A percentile compares a stretch with the other conserved stretches of the same genome.
Evolutionary conservation across 768 basidiomycete genomes (phyloP).

Genomic region (Lactarius quietus): DNA sequence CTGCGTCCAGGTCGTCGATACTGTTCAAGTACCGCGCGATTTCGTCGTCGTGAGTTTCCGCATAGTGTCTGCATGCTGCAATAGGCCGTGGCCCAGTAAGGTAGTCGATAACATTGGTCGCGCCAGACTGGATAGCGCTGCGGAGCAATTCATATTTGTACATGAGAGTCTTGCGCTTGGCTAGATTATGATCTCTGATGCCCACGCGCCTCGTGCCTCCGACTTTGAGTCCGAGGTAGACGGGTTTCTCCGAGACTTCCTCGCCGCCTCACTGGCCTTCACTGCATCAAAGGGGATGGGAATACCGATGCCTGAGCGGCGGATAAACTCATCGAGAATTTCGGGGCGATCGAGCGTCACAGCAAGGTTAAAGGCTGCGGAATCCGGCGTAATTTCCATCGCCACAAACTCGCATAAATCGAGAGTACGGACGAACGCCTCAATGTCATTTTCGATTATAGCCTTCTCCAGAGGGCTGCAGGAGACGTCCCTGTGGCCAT

Average conservation of each 20-base stretch:
- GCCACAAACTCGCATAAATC: conserved; percentile 42
- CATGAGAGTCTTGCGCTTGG: neutral
- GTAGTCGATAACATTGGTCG: conserved; percentile 42
- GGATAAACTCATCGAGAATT: conserved; percentile 56
- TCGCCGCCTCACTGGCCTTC: conserved; percentile 30
- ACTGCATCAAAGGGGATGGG: conserved; percentile 29
- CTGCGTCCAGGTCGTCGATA: conserved; percentile 38
- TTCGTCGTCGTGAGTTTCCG: conserved; percentile 40
- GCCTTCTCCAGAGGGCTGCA: conserved; percentile 36
- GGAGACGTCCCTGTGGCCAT: neutral
- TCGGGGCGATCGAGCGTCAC: conserved; percentile 44
- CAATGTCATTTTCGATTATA: conserved; percentile 45
- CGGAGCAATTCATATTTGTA: conserved; percentile 13
- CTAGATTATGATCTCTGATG: conserved; percentile 35
- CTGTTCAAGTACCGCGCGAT: conserved; percentile 43
- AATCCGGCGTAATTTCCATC: conserved; percentile 30
- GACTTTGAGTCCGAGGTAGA: conserved; percentile 58
- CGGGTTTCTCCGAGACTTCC: conserved; percentile 34
- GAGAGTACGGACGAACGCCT: conserved; percentile 47
- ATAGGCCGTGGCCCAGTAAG: conserved; percentile 45
- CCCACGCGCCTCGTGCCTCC: conserved; percentile 62
- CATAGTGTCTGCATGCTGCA: conserved; percentile 50
- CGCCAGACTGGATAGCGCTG: neutral
- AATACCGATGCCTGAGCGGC: conserved; percentile 43
- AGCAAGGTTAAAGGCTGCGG: conserved; percentile 8